Evolutionary conservation across 306 rosid genomes (phyloP), one percentile per base, ranked within the genome.

Genomic region (Alnus glutinosa): DNA sequence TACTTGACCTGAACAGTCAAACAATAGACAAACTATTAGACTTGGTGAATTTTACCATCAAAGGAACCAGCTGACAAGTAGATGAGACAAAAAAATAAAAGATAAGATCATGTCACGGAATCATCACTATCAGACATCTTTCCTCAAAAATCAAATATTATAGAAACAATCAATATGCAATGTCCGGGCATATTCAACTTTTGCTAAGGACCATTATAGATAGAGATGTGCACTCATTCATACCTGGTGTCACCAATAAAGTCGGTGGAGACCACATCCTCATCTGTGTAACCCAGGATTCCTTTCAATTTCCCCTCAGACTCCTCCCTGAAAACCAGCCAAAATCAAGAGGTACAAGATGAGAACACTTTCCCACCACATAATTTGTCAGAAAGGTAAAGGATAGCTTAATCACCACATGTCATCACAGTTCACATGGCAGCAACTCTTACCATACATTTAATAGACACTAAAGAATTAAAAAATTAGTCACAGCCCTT

Each of bases 271-370:
- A 92, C 97, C 75, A 89, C 83, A 32, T 92, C 95, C 58, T 92
- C 97, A 51, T 92, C 93, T 0, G 89, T 85, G 85, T 87, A 92
- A 64, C 97, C 97, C 85, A 92, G 82, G 82, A 92, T 90, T 28
- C 95, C 97, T 82, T 90, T 92, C 88, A 90, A 23, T 18, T 84
- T 89, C 5, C 95, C 95, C 80, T 92, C 89, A 1, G 97, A 90
- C 75, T 92, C 95, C 85, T 85, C 93, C 89, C 97, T 90, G 81
- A 19, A 1, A 50, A 78, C 74, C 62, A 83, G 14, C 39, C 49
- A 58, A 30, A 18, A 18, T 39, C 28, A 18, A 67, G n/a, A 34
- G 47, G 32, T 0, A 16, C 30, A 37, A 39, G 30, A 42, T 67
- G 34, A 67, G 72, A 64, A 7, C 9, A 16, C 47, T 7, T 66